Evolutionary conservation across 2,329 filamentous ascomycete species (phyloP).

Genomic region (Penicillium vulpinum): DNA sequence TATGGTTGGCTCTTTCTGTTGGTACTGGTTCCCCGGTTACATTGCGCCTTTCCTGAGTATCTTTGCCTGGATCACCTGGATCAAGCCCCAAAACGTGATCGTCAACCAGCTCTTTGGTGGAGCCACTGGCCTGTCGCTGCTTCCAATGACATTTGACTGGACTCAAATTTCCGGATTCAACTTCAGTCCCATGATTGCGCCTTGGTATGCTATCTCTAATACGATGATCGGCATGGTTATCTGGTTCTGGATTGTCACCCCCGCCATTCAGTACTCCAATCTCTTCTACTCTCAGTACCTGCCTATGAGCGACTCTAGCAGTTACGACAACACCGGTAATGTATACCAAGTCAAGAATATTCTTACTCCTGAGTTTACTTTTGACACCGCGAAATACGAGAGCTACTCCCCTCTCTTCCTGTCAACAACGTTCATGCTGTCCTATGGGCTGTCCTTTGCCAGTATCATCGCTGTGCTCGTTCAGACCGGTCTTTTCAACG

Average conservation of each 20-base stretch:
- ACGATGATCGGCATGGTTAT: slow-evolving; percentile 66
- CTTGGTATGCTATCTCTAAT: slow-evolving; percentile 74
- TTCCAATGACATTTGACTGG: slow-evolving; percentile 64
- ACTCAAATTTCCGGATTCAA: slow-evolving; percentile 69
- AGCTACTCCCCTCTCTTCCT: slow-evolving; percentile 63
- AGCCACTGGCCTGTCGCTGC: slow-evolving; percentile 18
- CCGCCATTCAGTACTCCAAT: slow-evolving; percentile 64
- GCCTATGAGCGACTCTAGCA: slow-evolving; percentile 68
- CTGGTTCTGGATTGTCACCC: slow-evolving; percentile 63
- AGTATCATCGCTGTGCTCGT: slow-evolving; percentile 69
- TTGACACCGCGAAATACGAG: slow-evolving; percentile 65
- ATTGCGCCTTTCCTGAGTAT: slow-evolving; percentile 68
- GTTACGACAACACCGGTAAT: slow-evolving; percentile 69
- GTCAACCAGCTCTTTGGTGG: slow-evolving; percentile 59
- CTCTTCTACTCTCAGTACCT: slow-evolving; percentile 65
- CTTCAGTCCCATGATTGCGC: slow-evolving; percentile 67
- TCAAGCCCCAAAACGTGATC: slow-evolving; percentile 65
- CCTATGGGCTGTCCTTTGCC: slow-evolving; percentile 72
- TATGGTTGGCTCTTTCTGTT: slow-evolving; percentile 59
- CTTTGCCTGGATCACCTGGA: slow-evolving; percentile 72
- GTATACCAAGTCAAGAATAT: slow-evolving; percentile 66
- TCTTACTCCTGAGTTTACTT: slow-evolving; percentile 60
- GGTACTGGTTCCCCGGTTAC: slow-evolving; percentile 70
- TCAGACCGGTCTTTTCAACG: slow-evolving; percentile 66
- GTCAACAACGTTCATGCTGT: slow-evolving; percentile 69